phyloP scores from a whole-genome alignment of 163 green algal species.

The Scenedesmus sp. region DNA sequence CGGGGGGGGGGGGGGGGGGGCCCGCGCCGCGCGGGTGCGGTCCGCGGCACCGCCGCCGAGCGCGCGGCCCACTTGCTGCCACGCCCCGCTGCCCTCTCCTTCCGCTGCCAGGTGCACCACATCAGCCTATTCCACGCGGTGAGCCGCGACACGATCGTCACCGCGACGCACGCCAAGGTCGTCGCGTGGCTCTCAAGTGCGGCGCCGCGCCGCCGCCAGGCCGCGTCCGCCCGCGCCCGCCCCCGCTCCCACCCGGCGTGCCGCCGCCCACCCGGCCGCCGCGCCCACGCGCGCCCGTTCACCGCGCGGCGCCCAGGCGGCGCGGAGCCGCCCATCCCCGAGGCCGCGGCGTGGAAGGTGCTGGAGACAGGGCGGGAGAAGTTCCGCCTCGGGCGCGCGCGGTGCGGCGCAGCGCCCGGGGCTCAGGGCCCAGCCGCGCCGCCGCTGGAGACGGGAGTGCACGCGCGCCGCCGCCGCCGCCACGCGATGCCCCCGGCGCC shows the following conservation, averaged over 20 bases:
- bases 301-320: too few relatives aligned
- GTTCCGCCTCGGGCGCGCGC: conserved; percentile 25
- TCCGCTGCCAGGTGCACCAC: conserved; percentile 28
- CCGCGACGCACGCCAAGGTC: conserved; percentile 33
- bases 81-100: background rate
- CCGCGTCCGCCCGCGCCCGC: background rate
- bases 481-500: background rate
- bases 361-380: conserved; percentile 46
- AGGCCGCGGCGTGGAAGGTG: conserved; percentile 15
- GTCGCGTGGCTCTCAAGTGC: conserved; percentile 29
- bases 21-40: too few relatives aligned
- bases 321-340: conserved; percentile 27
- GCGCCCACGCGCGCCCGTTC: too few relatives aligned
- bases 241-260: background rate
- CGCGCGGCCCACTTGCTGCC: too few relatives aligned
- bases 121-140: conserved; percentile 38
- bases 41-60: too few relatives aligned
- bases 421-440: too few relatives aligned
- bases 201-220: background rate
- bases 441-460: too few relatives aligned
- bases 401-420: conserved; percentile 1
- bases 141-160: conserved; percentile 14
- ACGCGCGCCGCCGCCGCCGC: background rate
- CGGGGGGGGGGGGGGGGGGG: too few relatives aligned
- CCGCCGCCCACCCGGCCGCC: background rate